Conservation (phyloP, 805 yeast species). For the Vanderwaltozyma yarrowii region DNA sequence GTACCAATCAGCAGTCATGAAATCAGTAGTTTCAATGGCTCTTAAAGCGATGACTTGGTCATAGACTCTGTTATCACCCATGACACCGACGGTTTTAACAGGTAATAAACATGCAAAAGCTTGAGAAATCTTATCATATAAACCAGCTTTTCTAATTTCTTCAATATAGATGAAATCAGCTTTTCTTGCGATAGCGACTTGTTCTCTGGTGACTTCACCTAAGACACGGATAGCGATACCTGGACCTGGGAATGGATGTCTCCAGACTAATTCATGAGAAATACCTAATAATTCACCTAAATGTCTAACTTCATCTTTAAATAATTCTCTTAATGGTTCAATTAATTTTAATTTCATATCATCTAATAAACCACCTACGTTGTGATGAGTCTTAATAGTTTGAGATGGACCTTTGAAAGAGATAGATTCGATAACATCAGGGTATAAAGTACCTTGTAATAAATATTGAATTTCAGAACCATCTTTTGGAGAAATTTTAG, state of each 20-base stretch:
- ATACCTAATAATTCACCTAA: slow-evolving; percentile 91
- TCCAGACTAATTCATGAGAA: slow-evolving; percentile 96
- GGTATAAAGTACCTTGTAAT: slow-evolving; percentile 95
- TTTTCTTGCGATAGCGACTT: slow-evolving; percentile 93
- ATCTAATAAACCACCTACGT: slow-evolving; percentile 95
- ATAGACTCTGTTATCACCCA: slow-evolving; percentile 99
- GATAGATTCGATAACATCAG: slow-evolving; percentile 96
- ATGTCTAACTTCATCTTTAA: slow-evolving; percentile 97
- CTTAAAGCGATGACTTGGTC: slow-evolving; percentile 98
- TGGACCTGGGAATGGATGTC: slow-evolving; percentile 99
- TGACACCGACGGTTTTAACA: slow-evolving; percentile 97
- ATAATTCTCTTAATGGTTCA: slow-evolving; percentile 96
- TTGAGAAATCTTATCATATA: slow-evolving; percentile 88
- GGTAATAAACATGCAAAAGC: slow-evolving; percentile 97
- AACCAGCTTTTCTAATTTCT: slow-evolving; percentile 88
- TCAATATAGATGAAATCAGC: slow-evolving; percentile 95
- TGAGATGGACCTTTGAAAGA: slow-evolving; percentile 99
- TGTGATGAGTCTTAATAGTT: slow-evolving; percentile 98
- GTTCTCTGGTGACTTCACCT: slow-evolving; percentile 91
- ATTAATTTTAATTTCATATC: slow-evolving; percentile 97
- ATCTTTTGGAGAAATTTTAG: slow-evolving; percentile 76
- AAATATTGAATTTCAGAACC: slow-evolving; percentile 87
- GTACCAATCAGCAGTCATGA: slow-evolving; percentile 99
- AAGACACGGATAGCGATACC: slow-evolving; percentile 97
- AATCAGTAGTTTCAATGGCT: slow-evolving; percentile 95